Evolutionary conservation across 1,139 yeast genomes (phyloP).

Genomic region (Suhomyces ambrosiae): DNA sequence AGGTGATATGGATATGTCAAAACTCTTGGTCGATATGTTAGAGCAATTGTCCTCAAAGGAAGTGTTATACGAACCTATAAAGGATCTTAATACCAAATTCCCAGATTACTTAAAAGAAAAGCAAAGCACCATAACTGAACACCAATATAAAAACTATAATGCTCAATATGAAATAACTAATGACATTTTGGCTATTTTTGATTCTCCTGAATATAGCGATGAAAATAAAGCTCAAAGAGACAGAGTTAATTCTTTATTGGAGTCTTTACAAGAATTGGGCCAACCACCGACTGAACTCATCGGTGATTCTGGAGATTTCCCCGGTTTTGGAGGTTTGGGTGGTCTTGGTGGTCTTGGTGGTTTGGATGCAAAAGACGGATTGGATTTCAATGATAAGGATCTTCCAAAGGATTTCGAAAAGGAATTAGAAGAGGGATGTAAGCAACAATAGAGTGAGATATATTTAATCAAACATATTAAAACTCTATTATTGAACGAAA

Average conservation of each 20-base stretch:
- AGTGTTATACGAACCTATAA: conserved; percentile 85
- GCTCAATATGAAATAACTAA: conserved; percentile 57
- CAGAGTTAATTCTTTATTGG: conserved; percentile 58
- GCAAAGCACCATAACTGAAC: conserved; percentile 44
- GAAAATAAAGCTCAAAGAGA: conserved; percentile 53
- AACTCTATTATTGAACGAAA: too few species aligned
- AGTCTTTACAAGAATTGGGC: conserved; percentile 77
- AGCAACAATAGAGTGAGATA: conserved; percentile 23
- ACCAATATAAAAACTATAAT: conserved; percentile 52
- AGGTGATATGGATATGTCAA: conserved; percentile 59
- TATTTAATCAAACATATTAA: too few species aligned
- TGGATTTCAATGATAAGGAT: conserved; percentile 46
- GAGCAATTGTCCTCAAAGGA: conserved; percentile 85
- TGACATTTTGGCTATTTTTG: conserved; percentile 59
- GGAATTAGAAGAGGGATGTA: conserved; percentile 33
- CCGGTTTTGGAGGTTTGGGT: conserved; percentile 50
- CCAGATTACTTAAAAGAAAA: conserved; percentile 63
- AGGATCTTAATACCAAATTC: conserved; percentile 72
- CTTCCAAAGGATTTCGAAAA: conserved; percentile 54
- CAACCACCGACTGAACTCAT: conserved; percentile 84
- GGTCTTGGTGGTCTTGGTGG: conserved; percentile 25
- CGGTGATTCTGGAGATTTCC: conserved; percentile 64
- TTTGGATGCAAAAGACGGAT: conserved; percentile 23
- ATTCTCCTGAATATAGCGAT: conserved; percentile 55
- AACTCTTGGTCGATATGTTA: conserved; percentile 74